Conservation (phyloP, 768 basidiomycete species). For the Pleurotus pulmonarius region DNA sequence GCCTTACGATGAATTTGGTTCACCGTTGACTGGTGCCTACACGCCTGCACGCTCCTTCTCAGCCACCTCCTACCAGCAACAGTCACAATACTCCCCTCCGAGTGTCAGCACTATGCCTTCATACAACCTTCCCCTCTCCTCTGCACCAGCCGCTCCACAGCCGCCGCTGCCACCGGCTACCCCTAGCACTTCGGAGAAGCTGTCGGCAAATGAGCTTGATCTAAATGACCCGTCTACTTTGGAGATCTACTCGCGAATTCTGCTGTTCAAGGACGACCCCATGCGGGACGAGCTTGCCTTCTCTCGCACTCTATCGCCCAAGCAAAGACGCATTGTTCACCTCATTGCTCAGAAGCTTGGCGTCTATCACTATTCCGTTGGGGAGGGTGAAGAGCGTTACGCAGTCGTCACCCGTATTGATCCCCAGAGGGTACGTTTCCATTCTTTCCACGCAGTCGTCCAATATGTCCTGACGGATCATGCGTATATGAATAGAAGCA, state of each 20-base stretch:
- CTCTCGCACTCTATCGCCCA: slow-evolving; percentile 78
- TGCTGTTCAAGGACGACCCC: slow-evolving; percentile 95
- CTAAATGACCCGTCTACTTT: slow-evolving; percentile 93
- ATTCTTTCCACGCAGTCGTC: slow-evolving; percentile 6
- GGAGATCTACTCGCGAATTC: slow-evolving; percentile 94
- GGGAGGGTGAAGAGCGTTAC: slow-evolving; percentile 89
- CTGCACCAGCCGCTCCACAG: slow-evolving; percentile 51
- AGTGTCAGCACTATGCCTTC: slow-evolving; percentile 39
- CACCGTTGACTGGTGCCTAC: slow-evolving; percentile 55
- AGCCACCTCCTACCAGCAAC: slow-evolving; percentile 55
- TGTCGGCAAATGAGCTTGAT: slow-evolving; percentile 73
- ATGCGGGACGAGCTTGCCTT: slow-evolving; percentile 98
- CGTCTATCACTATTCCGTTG: slow-evolving; percentile 90
- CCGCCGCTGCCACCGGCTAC: slow-evolving; percentile 54
- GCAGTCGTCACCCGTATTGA: slow-evolving; percentile 93
- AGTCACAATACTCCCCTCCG: slow-evolving; percentile 61
- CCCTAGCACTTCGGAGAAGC: slow-evolving; percentile 64
- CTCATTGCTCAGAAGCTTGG: slow-evolving; percentile 95
- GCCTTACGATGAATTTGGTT: slow-evolving; percentile 73
- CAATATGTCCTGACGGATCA: slow-evolving; percentile 6
- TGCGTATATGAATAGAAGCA: slow-evolving; percentile 34
- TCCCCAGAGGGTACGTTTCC: slow-evolving; percentile 65
- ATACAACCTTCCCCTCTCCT: slow-evolving; percentile 39
- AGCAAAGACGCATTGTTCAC: slow-evolving; percentile 90
- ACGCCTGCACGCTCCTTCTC: slow-evolving; percentile 75